These are phyloP conservation scores for Albugo laibachii DNA, from an alignment of 352 stramenopile species.

Conservation along the genomic window DNA sequence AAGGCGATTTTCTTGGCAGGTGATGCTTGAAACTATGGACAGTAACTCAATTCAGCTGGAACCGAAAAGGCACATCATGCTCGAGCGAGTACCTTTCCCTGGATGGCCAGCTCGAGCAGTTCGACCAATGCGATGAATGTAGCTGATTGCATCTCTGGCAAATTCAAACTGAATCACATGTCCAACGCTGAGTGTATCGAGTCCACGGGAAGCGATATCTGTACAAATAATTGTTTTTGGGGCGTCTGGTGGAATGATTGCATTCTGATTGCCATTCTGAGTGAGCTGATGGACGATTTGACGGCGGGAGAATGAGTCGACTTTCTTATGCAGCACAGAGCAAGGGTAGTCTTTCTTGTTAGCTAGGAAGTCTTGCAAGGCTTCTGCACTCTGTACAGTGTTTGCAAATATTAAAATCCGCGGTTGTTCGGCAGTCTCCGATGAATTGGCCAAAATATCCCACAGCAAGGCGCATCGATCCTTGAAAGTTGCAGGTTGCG, in stretches of 20 bases:
- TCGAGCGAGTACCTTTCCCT: conserved; percentile 19
- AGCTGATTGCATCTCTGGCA: conserved; percentile 58
- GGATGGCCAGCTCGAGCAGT: conserved; percentile 31
- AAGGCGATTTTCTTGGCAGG: conserved; percentile 32
- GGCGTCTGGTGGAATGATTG: too few relatives aligned
- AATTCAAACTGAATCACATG: conserved; percentile 75
- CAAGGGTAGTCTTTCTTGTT: conserved; percentile 11
- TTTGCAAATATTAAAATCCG: conserved; percentile 22
- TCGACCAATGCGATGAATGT: conserved; percentile 59
- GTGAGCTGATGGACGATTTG: too few relatives aligned
- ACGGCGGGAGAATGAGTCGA: too few relatives aligned
- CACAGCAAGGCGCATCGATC: too few relatives aligned
- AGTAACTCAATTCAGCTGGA: not conserved
- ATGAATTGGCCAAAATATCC: too few relatives aligned
- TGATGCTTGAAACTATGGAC: conserved; percentile 38
- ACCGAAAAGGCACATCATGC: not conserved
- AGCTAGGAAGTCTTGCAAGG: conserved; percentile 28
- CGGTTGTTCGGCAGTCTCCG: too few relatives aligned
- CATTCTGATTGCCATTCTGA: too few relatives aligned
- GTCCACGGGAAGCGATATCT: conserved; percentile 49
- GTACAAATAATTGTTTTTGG: conserved; percentile 37
- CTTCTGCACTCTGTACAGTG: conserved; percentile 43
- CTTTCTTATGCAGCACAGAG: too few relatives aligned
- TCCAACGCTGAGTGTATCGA: conserved; percentile 37
- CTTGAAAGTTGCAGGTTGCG: too few relatives aligned